Base-by-base conservation (phyloP, 2,329 filamentous ascomycete species). In the Neofusicoccum sp. region DNA sequence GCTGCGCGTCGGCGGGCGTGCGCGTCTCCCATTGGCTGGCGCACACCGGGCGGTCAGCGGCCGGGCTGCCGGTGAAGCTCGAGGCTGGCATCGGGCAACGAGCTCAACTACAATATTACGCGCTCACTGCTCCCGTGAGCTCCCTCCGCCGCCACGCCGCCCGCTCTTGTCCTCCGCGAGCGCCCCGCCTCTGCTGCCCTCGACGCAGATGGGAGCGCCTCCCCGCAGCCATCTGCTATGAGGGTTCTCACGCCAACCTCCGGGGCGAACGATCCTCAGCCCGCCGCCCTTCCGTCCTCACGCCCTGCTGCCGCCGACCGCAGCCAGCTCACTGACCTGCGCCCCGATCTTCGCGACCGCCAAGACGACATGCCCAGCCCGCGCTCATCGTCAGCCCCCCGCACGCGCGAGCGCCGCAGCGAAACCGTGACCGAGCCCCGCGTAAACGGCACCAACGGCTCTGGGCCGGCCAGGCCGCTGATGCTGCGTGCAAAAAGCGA, bases 401-500 rank as follows among this genome's bases (percentile, higher is more conserved):
- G 41, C 28, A 41, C 38, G 41, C 59, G 49, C n/a, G 49, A 56
- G 26, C 49, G 38, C 28, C 49, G 41, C 33, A 56, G 34, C 59
- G 41, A 38, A 34, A 51, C 43, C 30, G 24, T 47, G 31, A n/a
- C 31, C 38, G 58, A 53, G 30, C 38, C 47, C 57, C 36, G 44
- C 51, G 38, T 60, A 11, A 48, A 57, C 53, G 51, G 48, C 56
- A 31, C 54, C 8, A 44, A 53, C 24, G 61, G 34, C 11, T 43
- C 58, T 26, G 34, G 20, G 14, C 43, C 16, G 12, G 54, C 31
- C 7, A 43, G 58, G 41, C 76, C 79, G 8, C 70, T 72, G 63
- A 61, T 80, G 63, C 72, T 79, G 63, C 78, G 82, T 64, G 77
- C 84, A 60, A 81, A 78, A 70, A 83, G 80, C 69, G 79, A 86